Evolutionary conservation across 768 basidiomycete genomes (phyloP).

Genomic region (Leccinum variicolor): DNA sequence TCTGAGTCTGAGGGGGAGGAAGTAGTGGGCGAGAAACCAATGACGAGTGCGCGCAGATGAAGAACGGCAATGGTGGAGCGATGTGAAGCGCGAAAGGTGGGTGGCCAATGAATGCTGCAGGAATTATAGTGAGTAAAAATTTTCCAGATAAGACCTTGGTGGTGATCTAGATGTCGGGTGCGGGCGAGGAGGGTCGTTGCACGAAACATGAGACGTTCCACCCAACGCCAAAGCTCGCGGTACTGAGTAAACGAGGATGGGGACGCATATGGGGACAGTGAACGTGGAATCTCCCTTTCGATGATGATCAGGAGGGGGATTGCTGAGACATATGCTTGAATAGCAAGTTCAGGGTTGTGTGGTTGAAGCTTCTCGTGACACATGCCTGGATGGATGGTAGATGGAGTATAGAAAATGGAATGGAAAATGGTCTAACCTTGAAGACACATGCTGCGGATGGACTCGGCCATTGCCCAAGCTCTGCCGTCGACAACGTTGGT

Average conservation of each 20-base stretch:
- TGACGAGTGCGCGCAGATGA: conserved; percentile 68
- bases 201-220: conserved; percentile 80
- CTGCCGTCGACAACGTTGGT: conserved; percentile 66
- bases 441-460: conserved; percentile 72
- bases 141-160: conserved; percentile 49
- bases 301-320: conserved; percentile 52
- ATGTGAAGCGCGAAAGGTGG: conserved; percentile 73
- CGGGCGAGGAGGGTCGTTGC: conserved; percentile 64
- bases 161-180: conserved; percentile 34
- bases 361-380: conserved; percentile 60
- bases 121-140: conserved; percentile 59
- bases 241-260: conserved; percentile 58
- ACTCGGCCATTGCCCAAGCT: conserved; percentile 70
- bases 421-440: conserved; percentile 50
- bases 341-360: conserved; percentile 45
- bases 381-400: conserved; percentile 54
- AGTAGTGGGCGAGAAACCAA: conserved; percentile 37
- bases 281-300: conserved; percentile 43
- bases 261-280: conserved; percentile 23
- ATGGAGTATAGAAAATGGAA: background rate
- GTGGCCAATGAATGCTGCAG: conserved; percentile 70
- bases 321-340: conserved; percentile 53
- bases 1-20: conserved; percentile 21
- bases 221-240: conserved; percentile 86
- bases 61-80: conserved; percentile 67